Evolutionary conservation across 768 basidiomycete genomes (phyloP).

Genomic region (Auriculariales sp.): DNA sequence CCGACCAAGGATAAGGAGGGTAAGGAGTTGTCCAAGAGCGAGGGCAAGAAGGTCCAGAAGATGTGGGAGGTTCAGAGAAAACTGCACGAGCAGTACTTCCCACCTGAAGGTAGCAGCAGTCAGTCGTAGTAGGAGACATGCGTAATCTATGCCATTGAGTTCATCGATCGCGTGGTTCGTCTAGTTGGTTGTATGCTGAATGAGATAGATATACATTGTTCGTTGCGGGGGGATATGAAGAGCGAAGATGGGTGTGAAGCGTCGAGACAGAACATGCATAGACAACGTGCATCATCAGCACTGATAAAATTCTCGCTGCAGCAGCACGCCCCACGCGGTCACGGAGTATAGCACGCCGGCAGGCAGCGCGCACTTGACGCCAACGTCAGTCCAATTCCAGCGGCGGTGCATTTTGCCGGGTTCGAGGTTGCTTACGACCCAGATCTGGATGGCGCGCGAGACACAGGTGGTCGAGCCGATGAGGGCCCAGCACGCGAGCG

Average conservation of each 20-base stretch:
- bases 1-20: conserved; percentile 79
- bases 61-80: conserved; percentile 60
- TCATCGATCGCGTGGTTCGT: neutral
- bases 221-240: neutral
- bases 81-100: conserved; percentile 51
- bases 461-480: conserved; percentile 82
- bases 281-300: neutral
- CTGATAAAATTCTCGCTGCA: conserved; percentile 23
- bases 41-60: conserved; percentile 64
- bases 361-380: conserved; percentile 54
- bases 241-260: neutral
- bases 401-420: conserved; percentile 28
- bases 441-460: conserved; percentile 76
- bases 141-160: neutral
- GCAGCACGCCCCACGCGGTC: conserved; percentile 55
- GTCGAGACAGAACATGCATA: neutral
- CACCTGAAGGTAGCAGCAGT: no score
- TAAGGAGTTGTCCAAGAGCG: conserved; percentile 70
- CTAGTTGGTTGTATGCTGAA: neutral
- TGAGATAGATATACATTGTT: no score
- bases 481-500: conserved; percentile 79
- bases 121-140: no score
- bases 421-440: conserved; percentile 83
- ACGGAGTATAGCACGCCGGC: conserved; percentile 61
- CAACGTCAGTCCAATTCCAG: conserved; percentile 74